Base-by-base conservation (phyloP, 106 monocot species). In the Amphibolis antarctica region DNA sequence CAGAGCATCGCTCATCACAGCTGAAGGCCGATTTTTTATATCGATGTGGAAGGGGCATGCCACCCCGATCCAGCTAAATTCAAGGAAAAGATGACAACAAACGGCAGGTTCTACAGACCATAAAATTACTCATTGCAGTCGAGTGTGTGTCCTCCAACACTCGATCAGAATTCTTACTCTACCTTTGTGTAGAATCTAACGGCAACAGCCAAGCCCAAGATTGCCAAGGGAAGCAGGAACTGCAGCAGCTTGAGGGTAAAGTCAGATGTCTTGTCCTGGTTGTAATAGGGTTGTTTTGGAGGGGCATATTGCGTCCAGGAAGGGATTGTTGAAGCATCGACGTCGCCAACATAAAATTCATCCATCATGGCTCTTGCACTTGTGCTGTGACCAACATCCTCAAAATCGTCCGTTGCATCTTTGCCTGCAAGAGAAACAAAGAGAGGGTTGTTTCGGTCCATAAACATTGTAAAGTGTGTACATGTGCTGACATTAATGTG, bases 201-300 rank as follows among this genome's bases (percentile, higher is more conserved):
- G 13, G 48, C 80, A 44, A 83, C 77, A 44, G 86, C 86, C 62
- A 87, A 56, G 5, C 86, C 83, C 69, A 87, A 47, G 30, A 87
- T 87, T 1, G 73, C 79, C 20, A 83, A 26, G 1, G 86, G 86
- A 69, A 87, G 77, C 66, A 87, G 60, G 61, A 87, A 87, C 65
- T 87, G 86, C 53, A 87, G 83, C 26, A 87, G 24, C 72, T 71
- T 83, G 72, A 83, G 66, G 19, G 83, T 62, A 55, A 87, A 87
- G 25, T 87, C 86, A 17, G 79, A 54, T 55, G 83, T 83, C 75
- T 87, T 87, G 77, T 87, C 86, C 55, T 82, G 86, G 72, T 87
- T 87, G 59, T 87, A 87, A 50, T 83, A 67, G 20, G 86, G 77
- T 56, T 87, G 86, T 42, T 87, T 80, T 10, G 86, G 83, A 13